Base-by-base conservation (phyloP, 148 eudicot species). In the Spergularia marina region DNA sequence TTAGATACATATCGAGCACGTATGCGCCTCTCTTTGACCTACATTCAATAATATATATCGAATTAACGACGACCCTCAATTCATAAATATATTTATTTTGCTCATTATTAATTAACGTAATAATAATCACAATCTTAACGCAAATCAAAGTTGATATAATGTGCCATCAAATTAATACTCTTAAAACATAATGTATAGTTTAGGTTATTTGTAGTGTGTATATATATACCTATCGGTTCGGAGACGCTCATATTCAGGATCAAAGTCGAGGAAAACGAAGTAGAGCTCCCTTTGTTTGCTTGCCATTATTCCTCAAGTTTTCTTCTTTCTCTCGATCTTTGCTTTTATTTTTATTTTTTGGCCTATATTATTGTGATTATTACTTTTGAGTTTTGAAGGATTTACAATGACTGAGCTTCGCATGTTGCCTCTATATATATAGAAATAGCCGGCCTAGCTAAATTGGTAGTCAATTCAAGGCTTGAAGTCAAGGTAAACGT, bases 221-320 rank as follows among this genome's bases (percentile, higher is more conserved):
- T 23, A 47, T 11, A 44, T 9, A 10, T 73, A 92, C 97, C 89
- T 82, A 76, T 83, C 61, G 16, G 90, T 82, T 83, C 88, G 87
- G 65, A 90, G 97, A 40, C 90, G 93, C 69, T 92, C 93, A 58
- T 92, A 92, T 34, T 92, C 91, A 30, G 97, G 90, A 89, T 92
- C 97, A 56, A 86, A 92, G 72, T 87, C 87, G 96, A 92, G 81
- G 85, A 92, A 92, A 36, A 89, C 97, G 68, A 90, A 90, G 79
- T 89, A 81, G 16, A 89, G 61, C 79, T 89, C 94, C 21, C 62
- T 81, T 65, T 76, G 66, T 20, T 72, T 70, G 47, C 71, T 82
- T 49, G 51, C 88, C 96, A 91, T 90, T 77, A 59, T 71, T 21
- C n/a, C n/a, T n/a, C 20, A 47, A 55, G 4, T 34, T 39, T 75